Evolutionary conservation across 139 green algal species (phyloP), one percentile per base, ranked within the genome.

Genomic region (Monoraphidium neglectum): DNA sequence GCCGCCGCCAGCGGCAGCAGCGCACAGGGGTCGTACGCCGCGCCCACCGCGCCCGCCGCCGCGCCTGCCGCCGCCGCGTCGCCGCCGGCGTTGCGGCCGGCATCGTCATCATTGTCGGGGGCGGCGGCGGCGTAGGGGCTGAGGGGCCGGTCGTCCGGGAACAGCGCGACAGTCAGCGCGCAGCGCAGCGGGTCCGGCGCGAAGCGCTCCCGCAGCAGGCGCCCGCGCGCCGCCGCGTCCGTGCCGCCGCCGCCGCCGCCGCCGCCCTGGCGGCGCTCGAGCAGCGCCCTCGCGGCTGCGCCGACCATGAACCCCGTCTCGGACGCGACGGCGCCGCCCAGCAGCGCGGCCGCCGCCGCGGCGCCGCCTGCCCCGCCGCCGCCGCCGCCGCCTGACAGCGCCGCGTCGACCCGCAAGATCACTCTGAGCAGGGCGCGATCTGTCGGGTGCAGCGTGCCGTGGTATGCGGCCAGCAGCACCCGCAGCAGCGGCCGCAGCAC

Each of bases 11-110:
- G 85, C 16, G 83, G 86, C 68, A 94, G 79, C 40, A 92, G 37
- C 51, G 83, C 87, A 4, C 81, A 66, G 3, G 89, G 86, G 65
- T 94, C 89, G 37, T 92, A 89, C 0, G 61, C 89, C 1, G 82
- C 81, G 5, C 59, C 63, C 23, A 33, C 53, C 54, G 59, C 32
- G 33, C 21, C 13, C 49, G 54, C 56, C 53, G 61, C 73, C 35
- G 64, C n/a, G n/a, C 24, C 70, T 56, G 47, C 77, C 66, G 62
- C 37, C 43, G 67, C 81, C 40, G 49, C 62, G 49, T 23, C 40
- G 38, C 35, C 61, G 59, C 62, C 33, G 62, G 59, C 62, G 30
- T 64, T 57, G 38, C 30, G 49, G 51, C 40, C 49, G 30, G n/a
- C n/a, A n/a, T n/a, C n/a, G n/a, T n/a, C n/a, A n/a, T 66, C 33